Evolutionary conservation across 2,329 filamentous ascomycete genomes (phyloP).

Genomic region (Rutstroemia sp.): DNA sequence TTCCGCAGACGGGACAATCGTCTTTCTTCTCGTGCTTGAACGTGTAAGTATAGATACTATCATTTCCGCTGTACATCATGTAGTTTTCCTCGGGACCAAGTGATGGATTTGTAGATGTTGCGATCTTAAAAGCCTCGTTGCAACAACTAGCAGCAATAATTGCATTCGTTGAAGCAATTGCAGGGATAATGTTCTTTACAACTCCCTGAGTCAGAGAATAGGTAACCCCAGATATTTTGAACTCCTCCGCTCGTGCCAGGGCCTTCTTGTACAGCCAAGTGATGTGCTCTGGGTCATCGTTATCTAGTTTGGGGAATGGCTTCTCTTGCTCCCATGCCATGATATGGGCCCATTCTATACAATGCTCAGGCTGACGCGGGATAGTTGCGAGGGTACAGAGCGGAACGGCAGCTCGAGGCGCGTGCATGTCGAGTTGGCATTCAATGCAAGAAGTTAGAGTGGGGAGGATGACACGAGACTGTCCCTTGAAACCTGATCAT

Average conservation of each 20-base stretch:
- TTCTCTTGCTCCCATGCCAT: constrained; percentile 91
- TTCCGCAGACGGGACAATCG: constrained; percentile 92
- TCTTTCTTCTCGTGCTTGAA: constrained; percentile 91
- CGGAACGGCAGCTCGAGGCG: constrained; percentile 91
- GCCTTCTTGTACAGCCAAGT: constrained; percentile 93
- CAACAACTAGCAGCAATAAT: constrained; percentile 94
- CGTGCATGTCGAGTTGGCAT: constrained; percentile 97
- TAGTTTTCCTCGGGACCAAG: constrained; percentile 80
- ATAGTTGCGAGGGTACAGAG: constrained; percentile 96
- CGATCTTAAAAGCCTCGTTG: constrained; percentile 94
- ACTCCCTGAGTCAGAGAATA: constrained; percentile 96
- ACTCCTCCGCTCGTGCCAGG: constrained; percentile 72
- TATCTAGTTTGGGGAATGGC: constrained; percentile 80
- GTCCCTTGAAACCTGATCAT: constrained; percentile 75
- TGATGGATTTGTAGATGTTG: constrained; percentile 71
- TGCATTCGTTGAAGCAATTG: constrained; percentile 95
- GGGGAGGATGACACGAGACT: constrained; percentile 85
- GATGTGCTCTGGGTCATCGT: constrained; percentile 93
- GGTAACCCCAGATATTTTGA: constrained; percentile 85
- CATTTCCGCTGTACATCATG: constrained; percentile 99
- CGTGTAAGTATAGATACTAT: constrained; percentile 93
- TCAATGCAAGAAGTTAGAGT: constrained; percentile 95
- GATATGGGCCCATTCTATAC: constrained; percentile 97
- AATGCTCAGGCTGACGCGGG: constrained; percentile 93
- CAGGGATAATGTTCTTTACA: constrained; percentile 98